Evolutionary conservation across 1,139 yeast genomes (phyloP), one percentile per base, ranked within the genome.

Genomic region (Blastobotrys buckinghamii): DNA sequence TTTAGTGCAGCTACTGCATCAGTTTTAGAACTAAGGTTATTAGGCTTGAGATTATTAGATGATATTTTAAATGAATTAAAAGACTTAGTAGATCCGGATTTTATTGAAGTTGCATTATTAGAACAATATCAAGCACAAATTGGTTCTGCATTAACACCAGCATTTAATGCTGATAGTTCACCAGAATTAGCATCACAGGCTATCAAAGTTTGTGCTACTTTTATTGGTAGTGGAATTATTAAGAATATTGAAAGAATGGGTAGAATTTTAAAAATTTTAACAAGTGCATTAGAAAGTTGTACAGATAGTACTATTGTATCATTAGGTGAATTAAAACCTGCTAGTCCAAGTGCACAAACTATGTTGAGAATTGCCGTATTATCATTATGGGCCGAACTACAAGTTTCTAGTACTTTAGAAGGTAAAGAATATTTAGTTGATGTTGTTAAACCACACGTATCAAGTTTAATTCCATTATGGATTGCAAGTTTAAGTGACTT

Each of bases 41-140:
- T 76, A 38, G 96, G 97, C 1, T 70, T 90, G 39, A 72, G 73
- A 32, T 69, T 90, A 22, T 71, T 92, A 35, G 87, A 88, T 13
- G 77, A 79, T 50, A 65, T 81, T 20, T 66, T 82, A 39, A 65
- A 64, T n/a, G 65, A 68, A 1, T 74, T 72, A 56, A 72, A 77
- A 10, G 71, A 70, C 32, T 68, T 82, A 50, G 78, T 74, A 12
- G 96, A 88, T 62, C 89, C 94, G 0, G 76, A 84, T 41, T 84
- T 82, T 58, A 82, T 86, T 0, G 81, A 82, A 1, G 78, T 78
- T 10, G 79, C 94, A 0, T 73, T 89, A 12, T 71, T 92, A 50
- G 96, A 87, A 58, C 97, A 89, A 65, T 95, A 86, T 59, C 97
- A 92, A 61, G 97, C 97, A 0, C 97, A 89, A 59, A 85, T 92